Conservation (phyloP, 768 basidiomycete genomes). For the Hericium rajendrae region DNA sequence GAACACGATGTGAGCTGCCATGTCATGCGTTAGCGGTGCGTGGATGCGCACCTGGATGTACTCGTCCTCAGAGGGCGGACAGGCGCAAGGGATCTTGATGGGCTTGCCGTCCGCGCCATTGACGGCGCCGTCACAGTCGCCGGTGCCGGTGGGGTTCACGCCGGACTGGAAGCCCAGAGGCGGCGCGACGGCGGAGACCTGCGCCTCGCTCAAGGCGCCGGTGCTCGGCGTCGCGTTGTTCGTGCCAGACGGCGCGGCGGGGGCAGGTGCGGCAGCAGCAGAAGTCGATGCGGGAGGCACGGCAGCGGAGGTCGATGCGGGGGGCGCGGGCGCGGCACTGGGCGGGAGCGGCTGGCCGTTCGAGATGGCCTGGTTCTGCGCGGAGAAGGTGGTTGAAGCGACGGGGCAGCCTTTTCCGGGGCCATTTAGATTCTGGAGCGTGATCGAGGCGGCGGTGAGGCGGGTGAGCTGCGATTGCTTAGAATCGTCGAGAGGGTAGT, state of each 20-base stretch:
- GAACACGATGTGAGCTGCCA: neutral
- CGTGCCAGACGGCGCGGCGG: neutral
- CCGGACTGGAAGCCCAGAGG: slow-evolving; percentile 17
- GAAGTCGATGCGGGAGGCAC: neutral
- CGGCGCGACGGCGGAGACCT: slow-evolving; percentile 13
- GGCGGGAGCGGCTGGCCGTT: neutral
- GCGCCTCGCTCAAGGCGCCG: neutral
- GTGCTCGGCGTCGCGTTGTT: no score
- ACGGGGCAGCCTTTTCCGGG: slow-evolving; percentile 19
- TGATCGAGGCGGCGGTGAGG: slow-evolving; percentile 16
- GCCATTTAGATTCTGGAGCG: slow-evolving; percentile 21
- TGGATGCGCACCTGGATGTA: slow-evolving; percentile 21
- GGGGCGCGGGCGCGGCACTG: neutral
- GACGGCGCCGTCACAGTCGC: slow-evolving; percentile 14
- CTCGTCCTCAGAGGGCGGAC: slow-evolving; percentile 24
- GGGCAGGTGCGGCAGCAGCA: no score
- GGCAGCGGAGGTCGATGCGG: neutral
- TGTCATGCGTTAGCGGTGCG: neutral
- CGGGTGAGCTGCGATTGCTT: slow-evolving; percentile 13
- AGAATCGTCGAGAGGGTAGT: slow-evolving; percentile 18
- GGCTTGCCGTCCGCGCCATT: slow-evolving; percentile 22
- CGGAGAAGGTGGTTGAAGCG: slow-evolving; percentile 15
- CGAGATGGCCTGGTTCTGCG: slow-evolving; percentile 4
- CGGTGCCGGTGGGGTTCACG: slow-evolving; percentile 17
- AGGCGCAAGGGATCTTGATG: slow-evolving; percentile 30